phyloP scores from a whole-genome alignment of 257 asterid species.

The Sherardia arvensis region DNA sequence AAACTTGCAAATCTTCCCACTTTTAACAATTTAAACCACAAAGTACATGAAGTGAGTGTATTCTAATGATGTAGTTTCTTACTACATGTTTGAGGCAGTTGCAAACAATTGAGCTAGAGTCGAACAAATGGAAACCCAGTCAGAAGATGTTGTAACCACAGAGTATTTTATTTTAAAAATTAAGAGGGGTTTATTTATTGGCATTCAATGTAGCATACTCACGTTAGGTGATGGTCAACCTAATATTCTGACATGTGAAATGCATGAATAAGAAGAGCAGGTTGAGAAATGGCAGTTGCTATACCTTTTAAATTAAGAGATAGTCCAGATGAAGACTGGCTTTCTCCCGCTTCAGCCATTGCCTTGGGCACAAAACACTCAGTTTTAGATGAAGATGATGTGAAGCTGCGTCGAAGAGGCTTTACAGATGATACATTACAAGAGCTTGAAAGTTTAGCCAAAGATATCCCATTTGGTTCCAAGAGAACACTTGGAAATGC shows the following conservation, averaged over 20 bases:
- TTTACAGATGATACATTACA: constrained; percentile 41
- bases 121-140: neutral
- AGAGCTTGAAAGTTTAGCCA: constrained; percentile 47
- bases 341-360: constrained; percentile 44
- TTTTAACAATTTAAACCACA: neutral
- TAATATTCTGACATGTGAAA: neutral
- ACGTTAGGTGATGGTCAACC: neutral
- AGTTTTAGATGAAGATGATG: constrained; percentile 37
- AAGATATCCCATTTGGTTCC: constrained; percentile 22
- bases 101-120: neutral
- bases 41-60: neutral
- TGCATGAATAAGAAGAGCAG: neutral
- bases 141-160: neutral
- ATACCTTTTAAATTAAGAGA: constrained; percentile 60
- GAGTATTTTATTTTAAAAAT: neutral
- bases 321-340: constrained; percentile 43
- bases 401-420: constrained; percentile 31
- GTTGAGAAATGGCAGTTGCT: neutral
- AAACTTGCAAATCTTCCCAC: neutral
- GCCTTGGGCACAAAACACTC: constrained; percentile 42
- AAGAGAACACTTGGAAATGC: constrained; percentile 24
- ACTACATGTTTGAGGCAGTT: neutral
- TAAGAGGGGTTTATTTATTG: neutral
- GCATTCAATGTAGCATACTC: neutral
- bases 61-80: too few relatives aligned